Conservation (phyloP, 2,329 filamentous ascomycete species). For the Fusarium euwallaceae region DNA sequence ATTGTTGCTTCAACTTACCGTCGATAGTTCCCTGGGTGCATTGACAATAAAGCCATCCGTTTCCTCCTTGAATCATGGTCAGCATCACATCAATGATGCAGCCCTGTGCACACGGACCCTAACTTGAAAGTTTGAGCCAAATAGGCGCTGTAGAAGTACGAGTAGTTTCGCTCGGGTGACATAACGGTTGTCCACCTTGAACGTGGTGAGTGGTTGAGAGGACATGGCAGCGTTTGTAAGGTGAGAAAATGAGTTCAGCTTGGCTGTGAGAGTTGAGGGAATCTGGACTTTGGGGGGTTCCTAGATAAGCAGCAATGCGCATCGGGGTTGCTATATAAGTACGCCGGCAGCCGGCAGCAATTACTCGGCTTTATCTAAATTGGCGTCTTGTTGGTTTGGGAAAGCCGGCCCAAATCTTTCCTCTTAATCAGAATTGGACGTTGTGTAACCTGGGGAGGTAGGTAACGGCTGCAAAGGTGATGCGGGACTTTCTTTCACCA, state of each 20-base stretch:
- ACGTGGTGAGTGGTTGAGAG: neutral
- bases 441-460: too few species aligned
- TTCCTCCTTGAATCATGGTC: neutral
- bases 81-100: neutral
- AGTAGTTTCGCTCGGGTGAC: neutral
- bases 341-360: neutral
- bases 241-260: neutral
- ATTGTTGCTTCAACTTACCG: neutral
- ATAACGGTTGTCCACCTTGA: neutral
- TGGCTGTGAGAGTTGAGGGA: neutral
- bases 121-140: neutral
- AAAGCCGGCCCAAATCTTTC: too few species aligned
- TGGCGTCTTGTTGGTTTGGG: too few species aligned
- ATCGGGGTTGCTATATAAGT: neutral
- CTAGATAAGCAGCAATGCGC: neutral
- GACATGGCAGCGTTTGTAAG: neutral
- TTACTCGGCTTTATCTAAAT: too few species aligned
- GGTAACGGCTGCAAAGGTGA: too few species aligned
- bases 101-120: neutral
- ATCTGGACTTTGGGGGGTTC: neutral
- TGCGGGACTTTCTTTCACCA: too few species aligned
- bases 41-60: neutral
- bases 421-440: too few species aligned
- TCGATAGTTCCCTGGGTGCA: neutral
- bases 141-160: neutral